Evolutionary conservation across 768 basidiomycete species (phyloP).

Genomic region (Neoboletus brunneissimus): DNA sequence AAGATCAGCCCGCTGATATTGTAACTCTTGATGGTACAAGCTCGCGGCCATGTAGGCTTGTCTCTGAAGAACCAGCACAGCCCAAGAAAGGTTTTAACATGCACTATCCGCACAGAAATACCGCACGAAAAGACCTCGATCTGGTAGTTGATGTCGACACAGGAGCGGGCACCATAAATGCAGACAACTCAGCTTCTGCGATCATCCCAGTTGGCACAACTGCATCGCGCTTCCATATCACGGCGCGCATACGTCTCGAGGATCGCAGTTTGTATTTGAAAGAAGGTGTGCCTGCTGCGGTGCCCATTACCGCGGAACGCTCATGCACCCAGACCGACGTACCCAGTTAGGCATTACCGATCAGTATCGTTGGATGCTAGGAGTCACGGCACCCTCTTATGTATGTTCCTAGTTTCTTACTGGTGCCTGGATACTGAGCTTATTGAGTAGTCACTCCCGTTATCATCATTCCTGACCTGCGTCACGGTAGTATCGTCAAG

Average conservation of each 20-base stretch:
- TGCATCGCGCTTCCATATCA: conserved; percentile 45
- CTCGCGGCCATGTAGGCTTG: not conserved
- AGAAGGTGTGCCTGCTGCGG: conserved; percentile 29
- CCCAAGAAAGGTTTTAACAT: conserved; percentile 33
- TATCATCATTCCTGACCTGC: conserved; percentile 35
- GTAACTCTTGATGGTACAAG: conserved; percentile 10
- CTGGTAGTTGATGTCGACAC: conserved; percentile 14
- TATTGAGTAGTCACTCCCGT: conserved; percentile 24
- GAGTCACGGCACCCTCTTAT: conserved; percentile 45
- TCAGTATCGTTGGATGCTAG: conserved; percentile 48
- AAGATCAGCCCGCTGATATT: conserved; percentile 37
- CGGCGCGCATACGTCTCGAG: conserved; percentile 39
- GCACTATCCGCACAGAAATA: conserved; percentile 40
- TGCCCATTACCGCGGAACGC: not conserved
- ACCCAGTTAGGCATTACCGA: conserved; percentile 24
- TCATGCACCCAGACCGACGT: conserved; percentile 34
- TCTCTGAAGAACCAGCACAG: not conserved
- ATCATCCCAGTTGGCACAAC: conserved; percentile 16
- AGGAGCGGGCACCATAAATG: not conserved
- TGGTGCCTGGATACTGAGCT: not conserved
- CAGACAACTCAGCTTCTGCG: not conserved
- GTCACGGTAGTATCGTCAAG: conserved; percentile 39
- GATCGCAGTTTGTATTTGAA: conserved; percentile 47
- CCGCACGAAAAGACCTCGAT: conserved; percentile 39
- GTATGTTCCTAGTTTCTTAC: conserved; percentile 31